phyloP scores from a whole-genome alignment of 768 basidiomycete species.

The Mycena maculata region DNA sequence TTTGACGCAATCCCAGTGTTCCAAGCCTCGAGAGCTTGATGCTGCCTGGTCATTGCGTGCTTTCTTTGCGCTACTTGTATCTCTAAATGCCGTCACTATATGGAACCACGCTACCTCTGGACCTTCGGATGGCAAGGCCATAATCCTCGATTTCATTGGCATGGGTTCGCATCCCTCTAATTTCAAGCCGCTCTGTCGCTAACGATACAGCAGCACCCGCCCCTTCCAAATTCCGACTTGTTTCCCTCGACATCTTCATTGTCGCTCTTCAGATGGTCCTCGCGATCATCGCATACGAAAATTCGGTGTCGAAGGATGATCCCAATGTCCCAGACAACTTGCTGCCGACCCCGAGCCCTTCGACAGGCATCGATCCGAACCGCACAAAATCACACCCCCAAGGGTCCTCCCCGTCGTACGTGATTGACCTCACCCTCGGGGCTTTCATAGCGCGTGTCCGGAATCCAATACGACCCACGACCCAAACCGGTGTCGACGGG shows the following conservation, averaged over 20 bases:
- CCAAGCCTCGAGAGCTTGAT: slow-evolving; percentile 75
- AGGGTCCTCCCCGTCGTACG: slow-evolving; percentile 52
- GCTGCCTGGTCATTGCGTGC: slow-evolving; percentile 73
- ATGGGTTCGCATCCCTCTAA: slow-evolving; percentile 61
- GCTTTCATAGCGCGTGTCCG: slow-evolving; percentile 68
- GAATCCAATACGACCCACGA: slow-evolving; percentile 58
- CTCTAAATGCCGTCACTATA: slow-evolving; percentile 68
- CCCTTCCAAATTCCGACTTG: slow-evolving; percentile 75
- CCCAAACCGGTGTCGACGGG: slow-evolving; percentile 39
- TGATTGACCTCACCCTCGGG: slow-evolving; percentile 72
- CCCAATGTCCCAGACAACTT: slow-evolving; percentile 38
- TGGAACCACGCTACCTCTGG: slow-evolving; percentile 70
- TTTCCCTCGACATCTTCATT: slow-evolving; percentile 76
- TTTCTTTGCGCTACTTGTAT: slow-evolving; percentile 69
- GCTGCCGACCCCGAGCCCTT: slow-evolving; percentile 33
- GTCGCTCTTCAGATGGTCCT: slow-evolving; percentile 74
- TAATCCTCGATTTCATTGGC: slow-evolving; percentile 85
- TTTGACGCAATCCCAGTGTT: slow-evolving; percentile 71
- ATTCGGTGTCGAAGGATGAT: slow-evolving; percentile 56
- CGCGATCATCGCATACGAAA: slow-evolving; percentile 76
- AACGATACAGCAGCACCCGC: slow-evolving; percentile 54
- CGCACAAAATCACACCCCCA: slow-evolving; percentile 40
- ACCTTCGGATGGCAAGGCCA: slow-evolving; percentile 65
- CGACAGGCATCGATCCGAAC: slow-evolving; percentile 39
- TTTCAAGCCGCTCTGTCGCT: not conserved